Percentiles rank a stretch among this genome's conserved stretches.
Conservation (phyloP, 1,139 yeast genomes). For the Sugiyamaella paludigena region DNA sequence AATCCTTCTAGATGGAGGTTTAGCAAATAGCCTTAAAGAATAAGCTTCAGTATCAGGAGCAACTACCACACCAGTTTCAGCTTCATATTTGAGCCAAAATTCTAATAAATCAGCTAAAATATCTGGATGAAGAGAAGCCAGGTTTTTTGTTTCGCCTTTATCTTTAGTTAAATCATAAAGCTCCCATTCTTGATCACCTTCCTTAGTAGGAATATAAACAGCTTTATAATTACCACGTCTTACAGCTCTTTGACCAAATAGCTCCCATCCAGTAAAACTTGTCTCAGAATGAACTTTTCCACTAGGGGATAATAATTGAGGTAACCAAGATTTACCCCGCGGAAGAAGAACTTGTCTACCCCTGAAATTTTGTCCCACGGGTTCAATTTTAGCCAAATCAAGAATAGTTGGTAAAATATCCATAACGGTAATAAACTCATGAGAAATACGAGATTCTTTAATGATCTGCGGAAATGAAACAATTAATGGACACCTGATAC, state of each 20-base stretch:
- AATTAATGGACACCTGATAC: constrained; percentile 54
- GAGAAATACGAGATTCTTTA: constrained; percentile 33
- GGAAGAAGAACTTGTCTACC: constrained; percentile 44
- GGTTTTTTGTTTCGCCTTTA: constrained; percentile 49
- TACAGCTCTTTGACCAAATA: constrained; percentile 54
- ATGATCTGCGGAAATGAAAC: constrained; percentile 19
- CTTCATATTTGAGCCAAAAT: constrained; percentile 54
- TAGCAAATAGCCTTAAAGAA: constrained; percentile 5
- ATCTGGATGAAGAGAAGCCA: constrained; percentile 39
- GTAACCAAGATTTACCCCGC: constrained; percentile 46
- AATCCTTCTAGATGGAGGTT: neutral
- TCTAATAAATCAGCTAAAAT: constrained; percentile 43
- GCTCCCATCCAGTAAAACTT: constrained; percentile 50
- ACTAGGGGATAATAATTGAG: constrained; percentile 16
- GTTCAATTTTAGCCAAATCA: constrained; percentile 45
- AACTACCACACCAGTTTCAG: constrained; percentile 52
- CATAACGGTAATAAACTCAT: constrained; percentile 54
- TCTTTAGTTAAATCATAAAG: constrained; percentile 45
- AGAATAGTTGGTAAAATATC: constrained; percentile 55
- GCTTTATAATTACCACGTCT: constrained; percentile 52
- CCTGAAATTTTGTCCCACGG: constrained; percentile 33
- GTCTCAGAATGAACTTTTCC: constrained; percentile 17
- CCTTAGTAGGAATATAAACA: constrained; percentile 48
- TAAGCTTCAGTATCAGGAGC: constrained; percentile 14
- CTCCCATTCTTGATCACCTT: constrained; percentile 51